Conservation (phyloP, 768 basidiomycete species). For the Gelatoporia subvermispora region DNA sequence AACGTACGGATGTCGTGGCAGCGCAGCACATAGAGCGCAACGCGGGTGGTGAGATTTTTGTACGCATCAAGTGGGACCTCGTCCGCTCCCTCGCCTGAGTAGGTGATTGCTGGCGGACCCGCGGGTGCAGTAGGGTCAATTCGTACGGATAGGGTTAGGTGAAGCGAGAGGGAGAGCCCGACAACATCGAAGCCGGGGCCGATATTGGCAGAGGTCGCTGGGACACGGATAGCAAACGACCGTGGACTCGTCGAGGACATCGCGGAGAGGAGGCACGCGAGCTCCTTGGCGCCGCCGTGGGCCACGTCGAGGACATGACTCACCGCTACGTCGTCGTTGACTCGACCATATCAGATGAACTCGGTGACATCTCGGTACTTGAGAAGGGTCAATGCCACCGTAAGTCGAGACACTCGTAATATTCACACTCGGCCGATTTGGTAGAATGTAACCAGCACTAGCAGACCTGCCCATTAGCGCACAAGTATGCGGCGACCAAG, state of each 20-base stretch:
- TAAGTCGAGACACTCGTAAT: too few relatives aligned
- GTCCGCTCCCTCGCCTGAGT: constrained; percentile 83
- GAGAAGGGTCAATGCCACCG: too few relatives aligned
- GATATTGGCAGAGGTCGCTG: constrained; percentile 98
- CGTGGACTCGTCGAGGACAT: constrained; percentile 7
- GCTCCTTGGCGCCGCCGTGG: not conserved
- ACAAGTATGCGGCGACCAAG: too few relatives aligned
- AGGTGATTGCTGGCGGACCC: constrained; percentile 58
- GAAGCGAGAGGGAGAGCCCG: constrained; percentile 90
- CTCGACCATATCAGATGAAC: too few relatives aligned
- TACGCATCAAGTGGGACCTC: constrained; percentile 93
- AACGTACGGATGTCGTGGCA: constrained; percentile 74
- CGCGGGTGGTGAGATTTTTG: constrained; percentile 95
- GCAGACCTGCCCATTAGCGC: too few relatives aligned
- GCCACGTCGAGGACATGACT: constrained; percentile 2
- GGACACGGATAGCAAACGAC: constrained; percentile 72
- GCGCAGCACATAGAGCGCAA: constrained; percentile 96
- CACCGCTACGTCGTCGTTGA: not conserved
- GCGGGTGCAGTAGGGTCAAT: constrained; percentile 34
- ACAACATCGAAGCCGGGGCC: constrained; percentile 99
- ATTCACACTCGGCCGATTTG: too few relatives aligned
- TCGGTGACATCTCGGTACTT: too few relatives aligned
- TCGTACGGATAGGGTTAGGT: constrained; percentile 70
- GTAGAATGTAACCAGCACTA: too few relatives aligned
- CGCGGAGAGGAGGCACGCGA: constrained; percentile 1